phyloP scores from a whole-genome alignment of 2,329 filamentous ascomycete species.

The Fusarium nodosum region DNA sequence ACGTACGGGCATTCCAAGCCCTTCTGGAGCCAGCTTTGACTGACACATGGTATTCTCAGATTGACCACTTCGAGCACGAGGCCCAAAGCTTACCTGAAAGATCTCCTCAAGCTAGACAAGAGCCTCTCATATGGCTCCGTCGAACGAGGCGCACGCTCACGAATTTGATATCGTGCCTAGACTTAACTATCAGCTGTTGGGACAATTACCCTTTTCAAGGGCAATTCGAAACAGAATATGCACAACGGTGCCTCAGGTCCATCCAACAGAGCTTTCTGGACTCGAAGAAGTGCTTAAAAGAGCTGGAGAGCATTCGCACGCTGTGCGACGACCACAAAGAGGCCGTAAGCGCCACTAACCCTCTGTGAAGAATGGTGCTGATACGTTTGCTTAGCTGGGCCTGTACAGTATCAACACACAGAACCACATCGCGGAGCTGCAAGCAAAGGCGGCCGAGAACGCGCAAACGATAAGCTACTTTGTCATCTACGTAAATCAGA shows the following conservation, averaged over 20 bases:
- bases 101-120: not conserved
- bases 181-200: slow-evolving; percentile 8
- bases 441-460: not conserved
- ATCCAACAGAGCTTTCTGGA: slow-evolving; percentile 2
- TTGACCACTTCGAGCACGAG: not conserved
- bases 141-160: not conserved
- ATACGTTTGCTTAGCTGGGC: not conserved
- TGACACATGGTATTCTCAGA: not conserved
- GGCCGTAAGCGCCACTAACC: no score
- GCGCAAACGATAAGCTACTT: not conserved
- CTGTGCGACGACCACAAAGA: not conserved
- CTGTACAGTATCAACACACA: not conserved
- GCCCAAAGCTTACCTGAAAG: not conserved
- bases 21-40: fast-evolving
- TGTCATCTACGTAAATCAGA: not conserved
- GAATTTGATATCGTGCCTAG: not conserved
- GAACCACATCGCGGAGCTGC: not conserved
- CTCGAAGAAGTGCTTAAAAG: not conserved
- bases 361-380: no score
- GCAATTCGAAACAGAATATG: not conserved
- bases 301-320: not conserved
- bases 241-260: not conserved
- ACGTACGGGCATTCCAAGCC: not conserved
- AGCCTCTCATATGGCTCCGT: not conserved
- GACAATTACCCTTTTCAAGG: not conserved